A percentile compares a stretch with the other conserved stretches of the same genome.
Evolutionary conservation across 768 basidiomycete genomes (phyloP).

Genomic region (Calocybe indica): DNA sequence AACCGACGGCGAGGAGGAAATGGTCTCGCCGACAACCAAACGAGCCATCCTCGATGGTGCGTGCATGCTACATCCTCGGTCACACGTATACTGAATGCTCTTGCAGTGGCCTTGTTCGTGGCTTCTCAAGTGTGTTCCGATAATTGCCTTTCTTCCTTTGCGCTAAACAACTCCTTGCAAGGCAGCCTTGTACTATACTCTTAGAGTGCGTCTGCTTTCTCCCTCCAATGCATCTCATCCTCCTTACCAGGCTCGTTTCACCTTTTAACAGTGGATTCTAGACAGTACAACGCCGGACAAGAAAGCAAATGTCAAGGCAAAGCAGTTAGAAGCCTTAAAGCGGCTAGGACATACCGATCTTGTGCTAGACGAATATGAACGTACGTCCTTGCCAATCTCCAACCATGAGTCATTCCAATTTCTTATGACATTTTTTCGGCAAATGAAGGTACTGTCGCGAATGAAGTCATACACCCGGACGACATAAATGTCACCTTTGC

Average conservation of each 20-base stretch:
- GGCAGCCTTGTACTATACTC: slow-evolving; percentile 76
- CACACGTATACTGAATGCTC: slow-evolving; percentile 6
- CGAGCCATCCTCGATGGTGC: slow-evolving; percentile 41
- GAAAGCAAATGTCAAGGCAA: slow-evolving; percentile 59
- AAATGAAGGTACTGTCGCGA: slow-evolving; percentile 70
- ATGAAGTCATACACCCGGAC: slow-evolving; percentile 89
- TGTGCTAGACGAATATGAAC: slow-evolving; percentile 87
- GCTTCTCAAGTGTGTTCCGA: slow-evolving; percentile 41
- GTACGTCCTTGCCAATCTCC: slow-evolving; percentile 34
- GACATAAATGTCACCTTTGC: slow-evolving; percentile 74
- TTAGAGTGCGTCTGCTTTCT: slow-evolving; percentile 42
- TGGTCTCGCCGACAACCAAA: slow-evolving; percentile 32
- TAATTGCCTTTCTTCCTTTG: slow-evolving; percentile 4
- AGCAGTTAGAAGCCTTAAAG: slow-evolving; percentile 65
- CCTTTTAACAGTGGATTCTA: slow-evolving; percentile 52
- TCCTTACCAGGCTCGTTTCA: not conserved
- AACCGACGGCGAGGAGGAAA: slow-evolving; percentile 2
- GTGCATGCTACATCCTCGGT: slow-evolving; percentile 7
- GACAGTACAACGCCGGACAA: slow-evolving; percentile 45
- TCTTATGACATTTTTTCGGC: slow-evolving; percentile 1
- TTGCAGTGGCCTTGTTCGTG: slow-evolving; percentile 43
- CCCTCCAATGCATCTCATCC: not conserved
- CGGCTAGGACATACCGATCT: slow-evolving; percentile 67
- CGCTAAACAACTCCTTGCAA: slow-evolving; percentile 29
- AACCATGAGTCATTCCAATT: not conserved